phyloP scores from a whole-genome alignment of 2,329 filamentous ascomycete genomes.

The Coniochaeta prunicola region DNA sequence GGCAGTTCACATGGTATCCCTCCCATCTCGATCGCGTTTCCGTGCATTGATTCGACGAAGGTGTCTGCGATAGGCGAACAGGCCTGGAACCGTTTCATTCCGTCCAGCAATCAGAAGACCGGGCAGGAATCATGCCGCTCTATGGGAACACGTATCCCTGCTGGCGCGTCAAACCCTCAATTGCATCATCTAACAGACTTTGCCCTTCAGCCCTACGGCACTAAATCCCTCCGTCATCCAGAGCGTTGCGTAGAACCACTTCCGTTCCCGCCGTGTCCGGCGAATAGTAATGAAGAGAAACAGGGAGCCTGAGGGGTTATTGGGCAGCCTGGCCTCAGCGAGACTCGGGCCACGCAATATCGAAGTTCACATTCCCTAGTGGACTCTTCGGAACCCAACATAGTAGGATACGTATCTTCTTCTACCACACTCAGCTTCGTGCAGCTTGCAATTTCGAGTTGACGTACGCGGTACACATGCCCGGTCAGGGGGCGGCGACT shows the following conservation, averaged over 20 bases:
- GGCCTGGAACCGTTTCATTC: background rate
- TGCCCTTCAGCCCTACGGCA: constrained; percentile 2
- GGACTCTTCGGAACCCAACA: background rate
- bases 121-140: background rate
- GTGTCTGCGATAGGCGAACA: background rate
- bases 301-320: background rate
- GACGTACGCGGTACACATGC: too few species aligned
- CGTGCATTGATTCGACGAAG: background rate
- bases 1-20: background rate
- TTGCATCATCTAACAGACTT: background rate
- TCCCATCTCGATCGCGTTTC: background rate
- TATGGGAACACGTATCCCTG: background rate
- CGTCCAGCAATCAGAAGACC: background rate
- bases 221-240: background rate
- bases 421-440: too few species aligned
- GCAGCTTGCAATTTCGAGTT: too few species aligned
- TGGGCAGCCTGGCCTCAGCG: background rate
- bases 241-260: background rate
- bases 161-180: constrained; percentile 1
- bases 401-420: background rate
- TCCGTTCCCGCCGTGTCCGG: background rate
- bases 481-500: too few species aligned
- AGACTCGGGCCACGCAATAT: background rate
- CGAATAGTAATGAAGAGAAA: background rate
- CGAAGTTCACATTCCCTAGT: too few species aligned